Evolutionary conservation across 768 basidiomycete species (phyloP), one percentile per base, ranked within the genome.

Genomic region (Lactarius indigo): DNA sequence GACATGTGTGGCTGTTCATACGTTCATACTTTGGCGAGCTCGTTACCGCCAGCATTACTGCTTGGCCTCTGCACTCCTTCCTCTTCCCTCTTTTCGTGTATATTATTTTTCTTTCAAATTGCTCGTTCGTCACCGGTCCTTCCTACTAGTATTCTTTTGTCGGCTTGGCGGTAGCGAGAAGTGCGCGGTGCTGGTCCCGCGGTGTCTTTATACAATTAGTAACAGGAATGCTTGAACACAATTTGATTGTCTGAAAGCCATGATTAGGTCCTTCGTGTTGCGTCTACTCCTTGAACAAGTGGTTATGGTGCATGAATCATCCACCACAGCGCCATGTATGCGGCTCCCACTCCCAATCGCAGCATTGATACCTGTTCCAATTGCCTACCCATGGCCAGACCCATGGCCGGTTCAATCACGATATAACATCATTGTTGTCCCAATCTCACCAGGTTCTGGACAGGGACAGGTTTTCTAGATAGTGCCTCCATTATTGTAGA

Each of bases 161-260:
- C 64, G 31, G 17, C n/a, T 57, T 13, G 30, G 61, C 42, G 18
- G 61, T 57, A 59, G 54, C 39, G 28, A 20, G 61, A 59, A 59
- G 63, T 59, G 41, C 59, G 66, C 63, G 47, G 66, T 44, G 66
- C 66, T 64, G 66, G 66, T 52, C 66, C 35, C 52, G 66, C 62
- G 20, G 30, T 23, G 44, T 31, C 30, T 23, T 44, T 56, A 55
- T 64, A 59, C n/a, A 54, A 54, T 37, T 59, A 66, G 7, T 39
- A 61, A 37, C 52, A 57, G 9, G 9, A 44, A 20, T 57, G 37
- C 58, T 33, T 30, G 47, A 8, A 23, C 35, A 39, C 17, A 12
- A 37, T 26, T 47, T 2, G 23, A 37, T 57, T 20, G 18, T 47
- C 30, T 30, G 44, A 26, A 33, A 63, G 5, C 9, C 18, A 35